Percentiles rank a stretch among this genome's conserved stretches.
Evolutionary conservation across 2,329 filamentous ascomycete genomes (phyloP).

Genomic region (Talaromyces pinophilus): DNA sequence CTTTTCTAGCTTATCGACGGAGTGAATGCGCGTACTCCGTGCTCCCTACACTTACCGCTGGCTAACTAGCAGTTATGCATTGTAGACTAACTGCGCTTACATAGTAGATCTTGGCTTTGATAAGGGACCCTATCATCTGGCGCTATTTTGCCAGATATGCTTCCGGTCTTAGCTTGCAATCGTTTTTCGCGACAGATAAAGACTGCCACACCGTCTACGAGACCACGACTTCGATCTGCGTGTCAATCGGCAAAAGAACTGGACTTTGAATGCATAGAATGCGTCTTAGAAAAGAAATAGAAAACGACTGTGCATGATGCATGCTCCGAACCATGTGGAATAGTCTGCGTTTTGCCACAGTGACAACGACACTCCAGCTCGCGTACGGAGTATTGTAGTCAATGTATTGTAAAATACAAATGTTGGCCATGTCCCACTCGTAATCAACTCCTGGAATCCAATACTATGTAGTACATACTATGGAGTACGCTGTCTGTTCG

Average conservation of each 20-base stretch:
- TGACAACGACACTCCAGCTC: background rate
- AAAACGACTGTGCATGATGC: conserved; percentile 3
- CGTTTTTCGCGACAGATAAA: background rate
- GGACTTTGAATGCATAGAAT: background rate
- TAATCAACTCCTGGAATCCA: background rate
- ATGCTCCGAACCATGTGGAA: conserved; percentile 9
- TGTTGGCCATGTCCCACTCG: background rate
- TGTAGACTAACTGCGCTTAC: background rate
- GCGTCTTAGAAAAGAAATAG: background rate
- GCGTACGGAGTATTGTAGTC: background rate
- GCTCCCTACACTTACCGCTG: background rate
- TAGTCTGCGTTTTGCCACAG: background rate
- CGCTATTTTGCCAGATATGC: background rate
- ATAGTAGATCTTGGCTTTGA: background rate
- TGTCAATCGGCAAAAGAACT: background rate
- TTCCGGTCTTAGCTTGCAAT: background rate
- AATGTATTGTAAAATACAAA: background rate
- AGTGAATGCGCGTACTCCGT: background rate
- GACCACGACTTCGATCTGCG: background rate
- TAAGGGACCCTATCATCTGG: background rate
- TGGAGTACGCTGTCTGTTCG: background rate
- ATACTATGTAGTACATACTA: background rate
- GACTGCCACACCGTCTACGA: background rate
- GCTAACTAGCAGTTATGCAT: background rate
- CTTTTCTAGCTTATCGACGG: background rate